Percentiles rank a stretch among this genome's conserved stretches.
Evolutionary conservation across 116 monocot genomes (phyloP).

Genomic region (Zostera marina): DNA sequence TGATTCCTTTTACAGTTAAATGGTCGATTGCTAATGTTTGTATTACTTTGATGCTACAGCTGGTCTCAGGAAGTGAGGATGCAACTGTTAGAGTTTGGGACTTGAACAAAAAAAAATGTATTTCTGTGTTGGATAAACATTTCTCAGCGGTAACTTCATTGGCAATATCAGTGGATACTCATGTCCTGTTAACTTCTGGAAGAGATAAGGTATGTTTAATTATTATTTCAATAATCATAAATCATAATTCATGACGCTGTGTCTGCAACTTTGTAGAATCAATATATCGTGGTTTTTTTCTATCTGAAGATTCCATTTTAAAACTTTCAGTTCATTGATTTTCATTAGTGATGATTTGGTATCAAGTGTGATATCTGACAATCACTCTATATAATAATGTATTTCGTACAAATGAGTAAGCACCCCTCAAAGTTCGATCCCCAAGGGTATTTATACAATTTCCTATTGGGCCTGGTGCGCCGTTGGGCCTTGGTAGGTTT

Average conservation of each 20-base stretch:
- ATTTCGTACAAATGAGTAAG: no score
- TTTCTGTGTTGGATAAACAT: constrained; percentile 61
- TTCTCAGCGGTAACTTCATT: constrained; percentile 80
- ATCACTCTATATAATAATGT: no score
- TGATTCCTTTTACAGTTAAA: no score
- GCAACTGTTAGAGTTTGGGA: constrained; percentile 65
- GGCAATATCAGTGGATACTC: constrained; percentile 55
- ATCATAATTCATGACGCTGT: no score
- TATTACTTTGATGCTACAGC: constrained; percentile 19
- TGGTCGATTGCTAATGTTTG: background rate
- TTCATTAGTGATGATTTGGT: no score
- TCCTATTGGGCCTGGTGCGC: no score
- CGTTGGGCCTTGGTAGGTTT: no score
- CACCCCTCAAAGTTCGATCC: no score
- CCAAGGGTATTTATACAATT: no score
- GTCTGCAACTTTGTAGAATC: no score
- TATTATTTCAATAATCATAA: background rate
- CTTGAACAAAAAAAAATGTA: constrained; percentile 68
- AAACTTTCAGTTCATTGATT: no score
- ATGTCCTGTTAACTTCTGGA: constrained; percentile 56
- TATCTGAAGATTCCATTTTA: background rate
- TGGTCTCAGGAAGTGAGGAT: constrained; percentile 96
- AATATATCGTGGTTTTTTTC: background rate
- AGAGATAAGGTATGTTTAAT: constrained; percentile 55
- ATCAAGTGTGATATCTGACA: no score